Evolutionary conservation across 768 basidiomycete genomes (phyloP).

Genomic region (Lactarius evosmus): DNA sequence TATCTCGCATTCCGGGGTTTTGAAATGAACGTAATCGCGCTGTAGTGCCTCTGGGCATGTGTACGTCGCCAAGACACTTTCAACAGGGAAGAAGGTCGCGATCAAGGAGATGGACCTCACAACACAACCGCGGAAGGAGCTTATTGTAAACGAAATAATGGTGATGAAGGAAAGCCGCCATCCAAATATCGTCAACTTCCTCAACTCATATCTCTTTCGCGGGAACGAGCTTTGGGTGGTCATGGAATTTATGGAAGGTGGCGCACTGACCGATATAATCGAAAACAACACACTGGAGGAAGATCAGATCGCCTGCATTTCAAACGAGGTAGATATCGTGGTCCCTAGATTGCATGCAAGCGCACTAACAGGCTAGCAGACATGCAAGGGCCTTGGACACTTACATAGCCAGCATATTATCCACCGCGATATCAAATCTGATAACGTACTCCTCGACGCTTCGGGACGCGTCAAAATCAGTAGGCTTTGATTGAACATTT

Average conservation of each 20-base stretch:
- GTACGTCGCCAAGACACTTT: constrained; percentile 90
- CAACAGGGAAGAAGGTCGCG: constrained; percentile 84
- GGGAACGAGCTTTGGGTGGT: constrained; percentile 93
- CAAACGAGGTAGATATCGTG: constrained; percentile 66
- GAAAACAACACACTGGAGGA: constrained; percentile 95
- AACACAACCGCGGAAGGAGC: constrained; percentile 93
- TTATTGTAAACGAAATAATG: constrained; percentile 96
- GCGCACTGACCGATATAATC: constrained; percentile 95
- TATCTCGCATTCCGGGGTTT: neutral
- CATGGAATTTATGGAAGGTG: constrained; percentile 99
- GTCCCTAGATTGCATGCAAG: neutral
- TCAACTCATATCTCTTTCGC: constrained; percentile 87
- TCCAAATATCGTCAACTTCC: constrained; percentile 95
- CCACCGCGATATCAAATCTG: constrained; percentile 95
- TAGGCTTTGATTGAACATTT: constrained; percentile 43
- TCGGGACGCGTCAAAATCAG: constrained; percentile 96
- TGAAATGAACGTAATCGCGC: constrained; percentile 11
- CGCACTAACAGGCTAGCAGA: constrained; percentile 44
- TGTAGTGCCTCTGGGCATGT: constrained; percentile 93
- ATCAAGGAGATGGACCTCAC: constrained; percentile 99
- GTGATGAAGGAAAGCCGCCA: constrained; percentile 99
- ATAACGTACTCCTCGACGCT: constrained; percentile 91
- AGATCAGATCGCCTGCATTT: constrained; percentile 92
- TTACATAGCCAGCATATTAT: constrained; percentile 93
- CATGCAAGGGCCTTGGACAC: constrained; percentile 92